Conservation (phyloP, 768 basidiomycete species). For the Kwoniella shandongensis region DNA sequence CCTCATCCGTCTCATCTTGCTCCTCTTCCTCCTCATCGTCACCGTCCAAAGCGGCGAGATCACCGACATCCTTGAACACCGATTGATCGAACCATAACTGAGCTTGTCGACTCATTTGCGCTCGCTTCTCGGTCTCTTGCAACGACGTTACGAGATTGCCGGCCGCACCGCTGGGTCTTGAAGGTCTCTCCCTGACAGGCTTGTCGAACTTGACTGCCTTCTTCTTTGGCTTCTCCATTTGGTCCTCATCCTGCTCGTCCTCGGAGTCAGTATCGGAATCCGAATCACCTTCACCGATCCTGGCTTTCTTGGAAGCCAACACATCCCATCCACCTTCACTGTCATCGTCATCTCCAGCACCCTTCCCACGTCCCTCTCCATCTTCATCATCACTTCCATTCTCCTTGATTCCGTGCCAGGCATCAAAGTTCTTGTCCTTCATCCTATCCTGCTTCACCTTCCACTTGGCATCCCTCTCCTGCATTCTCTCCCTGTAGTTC, state of each 20-base stretch:
- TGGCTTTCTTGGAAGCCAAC: slow-evolving; percentile 43
- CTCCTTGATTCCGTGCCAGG: slow-evolving; percentile 70
- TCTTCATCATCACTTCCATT: slow-evolving; percentile 44
- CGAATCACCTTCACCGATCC: slow-evolving; percentile 40
- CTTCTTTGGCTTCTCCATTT: slow-evolving; percentile 41
- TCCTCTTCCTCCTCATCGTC: slow-evolving; percentile 56
- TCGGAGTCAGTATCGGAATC: slow-evolving; percentile 54
- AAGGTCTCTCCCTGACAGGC: not conserved
- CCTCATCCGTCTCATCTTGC: slow-evolving; percentile 49
- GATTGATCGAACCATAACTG: slow-evolving; percentile 96
- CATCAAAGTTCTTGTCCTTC: slow-evolving; percentile 71
- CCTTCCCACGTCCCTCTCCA: slow-evolving; percentile 42
- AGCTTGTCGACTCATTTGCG: slow-evolving; percentile 58
- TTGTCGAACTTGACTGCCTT: slow-evolving; percentile 21
- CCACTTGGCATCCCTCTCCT: slow-evolving; percentile 82
- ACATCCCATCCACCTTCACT: slow-evolving; percentile 56
- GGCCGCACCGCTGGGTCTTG: slow-evolving; percentile 18
- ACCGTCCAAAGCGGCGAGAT: slow-evolving; percentile 55
- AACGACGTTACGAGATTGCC: slow-evolving; percentile 58
- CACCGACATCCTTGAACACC: slow-evolving; percentile 70
- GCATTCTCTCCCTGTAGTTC: slow-evolving; percentile 73
- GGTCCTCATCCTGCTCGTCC: slow-evolving; percentile 48
- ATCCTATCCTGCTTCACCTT: slow-evolving; percentile 75
- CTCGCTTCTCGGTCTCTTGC: slow-evolving; percentile 51
- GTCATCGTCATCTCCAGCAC: slow-evolving; percentile 57